Conservation (phyloP, 257 asterid species). For the Catharanthus roseus region DNA sequence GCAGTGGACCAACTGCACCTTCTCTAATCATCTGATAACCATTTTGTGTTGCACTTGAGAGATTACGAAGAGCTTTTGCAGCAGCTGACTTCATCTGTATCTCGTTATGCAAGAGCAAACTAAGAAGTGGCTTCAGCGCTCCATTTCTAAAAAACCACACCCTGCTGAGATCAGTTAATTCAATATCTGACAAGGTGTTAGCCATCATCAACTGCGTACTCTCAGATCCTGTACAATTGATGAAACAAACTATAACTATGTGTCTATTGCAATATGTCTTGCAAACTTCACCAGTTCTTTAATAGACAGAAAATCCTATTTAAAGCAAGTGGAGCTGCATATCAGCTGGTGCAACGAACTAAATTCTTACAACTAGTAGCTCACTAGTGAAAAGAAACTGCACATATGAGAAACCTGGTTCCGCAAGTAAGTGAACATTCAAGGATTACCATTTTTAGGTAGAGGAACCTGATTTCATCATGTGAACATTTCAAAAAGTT, state of each 20-base stretch:
- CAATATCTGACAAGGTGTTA: background rate
- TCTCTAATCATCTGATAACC: background rate
- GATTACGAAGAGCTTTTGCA: background rate
- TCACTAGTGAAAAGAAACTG: no score
- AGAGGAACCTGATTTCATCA: background rate
- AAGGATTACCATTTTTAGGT: background rate
- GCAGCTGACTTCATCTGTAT: conserved; percentile 1
- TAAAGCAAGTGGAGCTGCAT: background rate
- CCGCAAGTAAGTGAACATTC: no score
- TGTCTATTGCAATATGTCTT: background rate
- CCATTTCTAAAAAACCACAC: background rate
- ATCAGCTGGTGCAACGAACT: no score
- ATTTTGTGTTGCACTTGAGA: background rate
- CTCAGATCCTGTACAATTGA: background rate
- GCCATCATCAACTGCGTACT: background rate
- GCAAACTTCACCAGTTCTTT: background rate
- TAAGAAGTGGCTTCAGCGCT: background rate
- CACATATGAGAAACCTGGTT: no score
- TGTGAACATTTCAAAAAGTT: no score
- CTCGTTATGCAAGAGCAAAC: background rate
- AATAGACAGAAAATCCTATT: background rate
- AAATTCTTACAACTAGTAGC: background rate
- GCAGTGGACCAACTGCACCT: background rate
- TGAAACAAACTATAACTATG: background rate
- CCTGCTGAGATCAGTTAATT: background rate